Percentiles rank a stretch among this genome's conserved stretches.
Conservation (phyloP, 2,329 filamentous ascomycete genomes). For the Akanthomyces uredinophilus region DNA sequence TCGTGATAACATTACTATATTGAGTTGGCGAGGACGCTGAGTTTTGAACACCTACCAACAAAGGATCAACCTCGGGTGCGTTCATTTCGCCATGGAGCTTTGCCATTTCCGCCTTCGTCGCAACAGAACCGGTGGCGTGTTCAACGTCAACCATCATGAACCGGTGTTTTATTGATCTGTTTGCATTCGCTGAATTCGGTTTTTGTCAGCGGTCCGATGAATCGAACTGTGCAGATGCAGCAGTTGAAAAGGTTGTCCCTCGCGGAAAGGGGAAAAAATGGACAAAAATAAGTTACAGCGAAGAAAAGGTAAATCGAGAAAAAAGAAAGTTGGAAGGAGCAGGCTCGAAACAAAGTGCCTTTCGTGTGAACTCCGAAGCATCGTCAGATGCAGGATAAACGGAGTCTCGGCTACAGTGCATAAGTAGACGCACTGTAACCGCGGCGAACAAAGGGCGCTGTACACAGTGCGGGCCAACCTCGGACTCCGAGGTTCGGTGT, state of each 20-base stretch:
- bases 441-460: not conserved
- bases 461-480: not conserved
- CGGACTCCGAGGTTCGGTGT: not conserved
- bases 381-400: not conserved
- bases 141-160: not conserved
- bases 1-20: not conserved
- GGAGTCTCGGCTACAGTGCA: slow-evolving; percentile 1
- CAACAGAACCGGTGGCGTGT: not conserved
- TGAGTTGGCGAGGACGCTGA: not conserved
- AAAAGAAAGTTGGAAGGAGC: not conserved
- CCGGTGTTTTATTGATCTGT: not conserved
- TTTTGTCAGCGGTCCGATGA: too few species aligned
- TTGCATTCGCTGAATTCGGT: not conserved
- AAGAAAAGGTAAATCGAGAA: not conserved
- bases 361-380: too few species aligned
- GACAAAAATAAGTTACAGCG: not conserved
- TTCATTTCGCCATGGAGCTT: not conserved
- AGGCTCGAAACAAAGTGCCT: not conserved
- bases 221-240: not conserved
- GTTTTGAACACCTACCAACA: not conserved
- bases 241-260: not conserved
- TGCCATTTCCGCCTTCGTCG: not conserved
- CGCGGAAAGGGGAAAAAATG: not conserved
- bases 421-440: not conserved
- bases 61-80: not conserved